phyloP scores from a whole-genome alignment of 2,329 filamentous ascomycete species.

The Xylariaceae sp. region DNA sequence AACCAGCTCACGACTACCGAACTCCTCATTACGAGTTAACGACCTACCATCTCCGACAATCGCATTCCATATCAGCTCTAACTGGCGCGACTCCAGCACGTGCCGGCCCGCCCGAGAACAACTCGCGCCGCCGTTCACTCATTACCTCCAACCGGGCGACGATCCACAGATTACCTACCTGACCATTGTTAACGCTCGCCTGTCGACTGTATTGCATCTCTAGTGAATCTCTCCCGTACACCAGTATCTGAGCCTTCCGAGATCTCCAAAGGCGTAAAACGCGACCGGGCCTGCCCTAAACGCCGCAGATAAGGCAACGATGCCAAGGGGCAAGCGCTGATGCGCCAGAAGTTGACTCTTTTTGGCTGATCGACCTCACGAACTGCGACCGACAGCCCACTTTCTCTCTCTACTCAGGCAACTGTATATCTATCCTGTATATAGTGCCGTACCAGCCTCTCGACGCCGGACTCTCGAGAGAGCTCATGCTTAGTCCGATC shows the following conservation, averaged over 20 bases:
- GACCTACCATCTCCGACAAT: background rate
- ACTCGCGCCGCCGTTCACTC: background rate
- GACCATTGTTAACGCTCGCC: background rate
- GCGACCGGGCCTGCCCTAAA: background rate
- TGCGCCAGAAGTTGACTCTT: constrained; percentile 13
- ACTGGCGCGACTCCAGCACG: constrained; percentile 1
- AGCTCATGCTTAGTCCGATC: constrained; percentile 17
- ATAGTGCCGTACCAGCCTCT: background rate
- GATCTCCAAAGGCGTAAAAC: background rate
- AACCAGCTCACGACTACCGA: constrained; percentile 3
- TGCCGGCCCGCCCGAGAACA: background rate
- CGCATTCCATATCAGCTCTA: constrained; percentile 1
- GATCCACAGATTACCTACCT: constrained; percentile 9
- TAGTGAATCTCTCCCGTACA: background rate
- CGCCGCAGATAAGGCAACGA: constrained; percentile 10
- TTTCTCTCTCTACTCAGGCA: background rate
- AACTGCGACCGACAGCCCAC: constrained; percentile 3
- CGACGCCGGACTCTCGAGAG: background rate
- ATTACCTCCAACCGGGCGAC: background rate
- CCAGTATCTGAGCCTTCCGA: background rate
- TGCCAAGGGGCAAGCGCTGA: constrained; percentile 18
- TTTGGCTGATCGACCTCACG: constrained; percentile 13
- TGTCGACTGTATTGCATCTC: background rate
- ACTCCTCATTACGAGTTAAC: constrained; percentile 5
- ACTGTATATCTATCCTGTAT: background rate